Base-by-base conservation (phyloP, 331 rosid species). In the Cydonia oblonga region DNA sequence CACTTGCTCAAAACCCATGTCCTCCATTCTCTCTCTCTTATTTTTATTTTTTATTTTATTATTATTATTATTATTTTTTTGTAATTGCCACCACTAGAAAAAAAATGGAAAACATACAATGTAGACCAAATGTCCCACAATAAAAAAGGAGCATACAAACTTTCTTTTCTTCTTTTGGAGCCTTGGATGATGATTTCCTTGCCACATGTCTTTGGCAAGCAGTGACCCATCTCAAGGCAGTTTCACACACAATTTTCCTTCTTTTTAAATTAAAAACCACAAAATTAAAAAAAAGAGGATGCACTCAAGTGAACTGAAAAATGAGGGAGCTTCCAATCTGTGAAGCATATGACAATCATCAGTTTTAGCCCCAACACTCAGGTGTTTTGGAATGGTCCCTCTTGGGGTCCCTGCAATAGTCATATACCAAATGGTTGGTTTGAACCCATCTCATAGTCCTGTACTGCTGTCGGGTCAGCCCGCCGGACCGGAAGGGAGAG, bases 361-460 rank as follows among this genome's bases (percentile, higher is more conserved):
- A 25, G 2, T 19, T 30, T 64, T 53, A 89, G 70, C 82, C 59
- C 89, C 86, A 85, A 63, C 98, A 93, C 77, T 93, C 98, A 5
- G 97, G 98, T 64, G 98, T 93, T 61, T 86, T 70, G 5, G 92
- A 89, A 71, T 90, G 98, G 78, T 93, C 97, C 75, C 98, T 87
- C 78, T 87, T 89, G 53, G 66, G 38, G 72, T 93, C 98, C 81
- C 64, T 81, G 82, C 98, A 93, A 81, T 93, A 93, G 80, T 93
- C 81, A 75, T 93, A 93, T 72, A 89, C 92, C 88, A 89, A 66
- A 23, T 89, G 91, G 75, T 89, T 63, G 72, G 73, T 85, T 53
- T 90, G 98, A 29, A 89, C 98, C 97, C 97, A 93, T 68, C 85
- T 81, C 97, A 93, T 93, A 22, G 92, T 82, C 5, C 71, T 76